Evolutionary conservation across 441 rosid genomes (phyloP).

Genomic region (Jatropha podagrica): DNA sequence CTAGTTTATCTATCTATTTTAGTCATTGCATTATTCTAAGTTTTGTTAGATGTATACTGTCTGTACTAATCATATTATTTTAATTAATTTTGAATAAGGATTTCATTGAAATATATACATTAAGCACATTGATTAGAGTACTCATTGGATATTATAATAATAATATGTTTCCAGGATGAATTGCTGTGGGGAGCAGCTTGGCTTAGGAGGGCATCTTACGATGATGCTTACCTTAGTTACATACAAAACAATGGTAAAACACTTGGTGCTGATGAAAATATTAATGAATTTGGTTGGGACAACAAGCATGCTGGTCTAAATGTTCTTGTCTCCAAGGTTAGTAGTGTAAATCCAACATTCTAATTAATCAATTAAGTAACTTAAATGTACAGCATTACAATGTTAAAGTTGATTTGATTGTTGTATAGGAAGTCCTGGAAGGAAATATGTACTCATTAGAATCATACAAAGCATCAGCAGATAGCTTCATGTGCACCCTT

Average conservation of each 20-base stretch:
- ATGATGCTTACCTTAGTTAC: constrained; percentile 59
- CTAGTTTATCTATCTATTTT: not conserved
- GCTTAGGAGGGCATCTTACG: constrained; percentile 75
- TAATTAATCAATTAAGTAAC: not conserved
- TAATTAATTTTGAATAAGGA: not conserved
- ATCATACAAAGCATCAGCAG: constrained; percentile 86
- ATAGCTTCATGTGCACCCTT: constrained; percentile 92
- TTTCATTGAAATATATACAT: not conserved
- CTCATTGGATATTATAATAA: no score
- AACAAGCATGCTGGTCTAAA: constrained; percentile 92
- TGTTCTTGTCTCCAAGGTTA: constrained; percentile 86
- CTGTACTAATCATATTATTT: not conserved
- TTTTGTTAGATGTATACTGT: not conserved
- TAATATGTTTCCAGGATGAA: constrained; percentile 55
- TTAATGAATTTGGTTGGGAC: constrained; percentile 95
- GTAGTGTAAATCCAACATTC: constrained; percentile 4
- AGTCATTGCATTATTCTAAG: not conserved
- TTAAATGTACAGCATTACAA: not conserved
- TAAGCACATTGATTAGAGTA: no score
- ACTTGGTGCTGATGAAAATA: constrained; percentile 81
- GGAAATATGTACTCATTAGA: constrained; percentile 55
- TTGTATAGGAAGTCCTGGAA: constrained; percentile 62
- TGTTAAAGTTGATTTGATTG: not conserved
- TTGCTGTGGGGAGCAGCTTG: constrained; percentile 97
- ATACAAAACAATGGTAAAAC: constrained; percentile 71